phyloP scores from a whole-genome alignment of 805 yeast genomes.

The Ogataea paradorogensis region DNA sequence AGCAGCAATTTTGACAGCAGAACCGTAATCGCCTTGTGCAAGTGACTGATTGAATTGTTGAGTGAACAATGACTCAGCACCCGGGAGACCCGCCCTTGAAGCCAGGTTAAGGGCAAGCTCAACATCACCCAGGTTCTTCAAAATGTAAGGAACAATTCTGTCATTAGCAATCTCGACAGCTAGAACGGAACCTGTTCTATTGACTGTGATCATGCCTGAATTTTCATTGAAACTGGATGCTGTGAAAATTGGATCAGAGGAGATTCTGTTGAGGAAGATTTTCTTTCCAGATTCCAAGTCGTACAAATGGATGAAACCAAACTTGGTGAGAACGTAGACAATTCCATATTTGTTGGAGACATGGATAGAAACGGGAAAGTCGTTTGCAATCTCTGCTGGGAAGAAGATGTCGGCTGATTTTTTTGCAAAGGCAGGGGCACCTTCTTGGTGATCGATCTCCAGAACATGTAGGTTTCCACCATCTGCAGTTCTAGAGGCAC shows the following conservation, averaged over 20 bases:
- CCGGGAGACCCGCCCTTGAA: slow-evolving; percentile 94
- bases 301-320: slow-evolving; percentile 93
- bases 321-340: slow-evolving; percentile 85
- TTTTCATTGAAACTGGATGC: slow-evolving; percentile 69
- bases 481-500: slow-evolving; percentile 83
- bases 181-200: slow-evolving; percentile 91
- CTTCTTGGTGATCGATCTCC: slow-evolving; percentile 92
- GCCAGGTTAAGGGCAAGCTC: slow-evolving; percentile 84
- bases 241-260: slow-evolving; percentile 93
- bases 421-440: slow-evolving; percentile 80
- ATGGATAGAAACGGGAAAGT: slow-evolving; percentile 93
- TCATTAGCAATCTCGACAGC: slow-evolving; percentile 86
- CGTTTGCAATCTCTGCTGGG: slow-evolving; percentile 95
- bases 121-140: slow-evolving; percentile 82
- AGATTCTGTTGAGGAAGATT: slow-evolving; percentile 92
- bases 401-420: slow-evolving; percentile 90
- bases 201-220: slow-evolving; percentile 88
- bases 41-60: slow-evolving; percentile 89
- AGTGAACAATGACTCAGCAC: slow-evolving; percentile 87
- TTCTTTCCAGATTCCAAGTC: slow-evolving; percentile 91
- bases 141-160: slow-evolving; percentile 83
- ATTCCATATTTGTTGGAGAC: slow-evolving; percentile 84
- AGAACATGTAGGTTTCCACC: slow-evolving; percentile 88
- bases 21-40: slow-evolving; percentile 79
- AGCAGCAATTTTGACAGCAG: slow-evolving; percentile 97